Percentiles rank a stretch among this genome's conserved stretches.
These are phyloP conservation scores for Cupressus sempervirens DNA, from an alignment of 75 land plant species.

Conservation along the genomic window DNA sequence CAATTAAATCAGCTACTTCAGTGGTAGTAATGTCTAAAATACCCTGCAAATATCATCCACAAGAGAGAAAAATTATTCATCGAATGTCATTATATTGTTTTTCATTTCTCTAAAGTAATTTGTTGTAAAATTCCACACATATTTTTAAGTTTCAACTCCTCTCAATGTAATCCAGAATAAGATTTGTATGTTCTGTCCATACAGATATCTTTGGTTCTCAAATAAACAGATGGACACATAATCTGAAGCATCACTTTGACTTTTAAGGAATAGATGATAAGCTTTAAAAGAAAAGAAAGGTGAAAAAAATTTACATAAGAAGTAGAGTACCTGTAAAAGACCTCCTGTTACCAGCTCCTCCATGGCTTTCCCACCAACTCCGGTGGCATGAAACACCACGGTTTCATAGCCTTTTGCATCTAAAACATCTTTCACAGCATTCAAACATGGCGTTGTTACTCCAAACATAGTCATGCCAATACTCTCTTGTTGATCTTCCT, in stretches of 20 bases:
- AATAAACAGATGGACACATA: not conserved
- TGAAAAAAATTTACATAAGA: not conserved
- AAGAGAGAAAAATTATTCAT: not conserved
- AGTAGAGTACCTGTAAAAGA: constrained; percentile 63
- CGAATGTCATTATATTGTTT: not conserved
- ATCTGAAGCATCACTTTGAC: not conserved
- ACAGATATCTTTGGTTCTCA: not conserved
- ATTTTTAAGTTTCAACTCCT: not conserved
- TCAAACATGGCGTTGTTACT: constrained; percentile 93
- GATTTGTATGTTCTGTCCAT: not conserved
- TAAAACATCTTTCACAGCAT: constrained; percentile 67
- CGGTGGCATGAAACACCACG: constrained; percentile 95
- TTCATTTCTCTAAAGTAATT: not conserved
- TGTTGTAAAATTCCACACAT: not conserved
- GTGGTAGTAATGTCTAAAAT: constrained; percentile 95
- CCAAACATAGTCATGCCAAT: constrained; percentile 98
- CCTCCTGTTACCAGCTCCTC: constrained; percentile 76
- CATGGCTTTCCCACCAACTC: constrained; percentile 95
- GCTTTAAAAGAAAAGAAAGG: not conserved
- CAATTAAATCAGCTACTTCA: constrained; percentile 92
- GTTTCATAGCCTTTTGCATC: constrained; percentile 77
- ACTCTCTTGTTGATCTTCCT: constrained; percentile 23
- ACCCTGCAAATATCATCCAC: constrained; percentile 44
- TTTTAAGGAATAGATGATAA: not conserved
- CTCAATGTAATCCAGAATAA: not conserved